These are phyloP conservation scores for Primulina eburnea DNA, from an alignment of 257 asterid species.

Conservation along the genomic window DNA sequence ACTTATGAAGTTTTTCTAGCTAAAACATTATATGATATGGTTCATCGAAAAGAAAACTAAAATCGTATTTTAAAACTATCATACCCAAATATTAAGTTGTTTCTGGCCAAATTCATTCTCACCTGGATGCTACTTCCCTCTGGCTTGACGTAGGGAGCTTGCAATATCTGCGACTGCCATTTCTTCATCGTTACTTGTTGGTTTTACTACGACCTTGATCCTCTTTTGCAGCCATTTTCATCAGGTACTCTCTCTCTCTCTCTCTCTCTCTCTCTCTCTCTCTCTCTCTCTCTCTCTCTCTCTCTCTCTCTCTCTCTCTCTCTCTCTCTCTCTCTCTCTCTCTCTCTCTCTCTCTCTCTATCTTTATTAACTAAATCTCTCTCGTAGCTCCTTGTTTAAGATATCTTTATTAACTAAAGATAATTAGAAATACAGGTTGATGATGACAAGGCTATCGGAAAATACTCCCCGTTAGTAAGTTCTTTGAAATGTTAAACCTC, in stretches of 20 bases:
- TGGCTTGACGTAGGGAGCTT: conserved; percentile 43
- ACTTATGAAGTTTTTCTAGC: not conserved
- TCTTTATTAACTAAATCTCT: no score
- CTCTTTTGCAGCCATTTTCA: conserved; percentile 96
- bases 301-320: no score
- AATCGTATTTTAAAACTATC: no score
- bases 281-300: no score
- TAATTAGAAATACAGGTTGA: conserved; percentile 44
- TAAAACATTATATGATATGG: no score
- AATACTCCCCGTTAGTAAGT: conserved; percentile 78
- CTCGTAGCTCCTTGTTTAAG: not conserved
- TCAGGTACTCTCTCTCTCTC: conserved; percentile 49
- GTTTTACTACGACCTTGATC: conserved; percentile 79
- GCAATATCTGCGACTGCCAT: conserved; percentile 55
- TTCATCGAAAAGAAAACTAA: no score
- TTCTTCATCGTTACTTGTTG: conserved; percentile 78
- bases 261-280: no score
- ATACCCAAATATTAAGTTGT: not conserved
- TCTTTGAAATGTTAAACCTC: not conserved
- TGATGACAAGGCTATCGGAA: conserved; percentile 69
- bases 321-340: no score
- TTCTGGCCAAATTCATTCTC: not conserved
- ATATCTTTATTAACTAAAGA: conserved; percentile 17
- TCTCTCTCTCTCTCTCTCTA: no score
- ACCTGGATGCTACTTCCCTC: conserved; percentile 2